Conservation (phyloP, 164 flowering plant species). For the Litsea cubeba region DNA sequence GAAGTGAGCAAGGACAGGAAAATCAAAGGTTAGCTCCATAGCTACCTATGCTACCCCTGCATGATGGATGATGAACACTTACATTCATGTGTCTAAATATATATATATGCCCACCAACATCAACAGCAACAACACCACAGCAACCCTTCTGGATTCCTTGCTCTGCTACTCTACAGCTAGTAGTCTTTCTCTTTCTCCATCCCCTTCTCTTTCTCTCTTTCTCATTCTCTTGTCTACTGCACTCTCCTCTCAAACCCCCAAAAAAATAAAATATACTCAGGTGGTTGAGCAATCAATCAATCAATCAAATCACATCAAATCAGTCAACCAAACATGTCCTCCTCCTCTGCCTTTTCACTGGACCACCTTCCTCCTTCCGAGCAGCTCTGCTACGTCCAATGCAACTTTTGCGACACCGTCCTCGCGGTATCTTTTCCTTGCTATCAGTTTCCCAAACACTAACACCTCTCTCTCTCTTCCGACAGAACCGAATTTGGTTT, state of each 20-base stretch:
- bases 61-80: too few relatives aligned
- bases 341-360: slow-evolving; percentile 66
- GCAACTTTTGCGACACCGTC: slow-evolving; percentile 89
- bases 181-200: too few relatives aligned
- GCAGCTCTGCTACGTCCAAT: slow-evolving; percentile 93
- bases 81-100: too few relatives aligned
- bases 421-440: slow-evolving; percentile 56
- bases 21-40: too few relatives aligned
- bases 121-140: neutral
- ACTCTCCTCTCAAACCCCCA: slow-evolving; percentile 2
- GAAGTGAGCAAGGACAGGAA: too few relatives aligned
- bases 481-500: too few relatives aligned
- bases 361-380: slow-evolving; percentile 83
- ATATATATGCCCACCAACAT: neutral
- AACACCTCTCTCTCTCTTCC: too few relatives aligned
- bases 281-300: slow-evolving; percentile 12
- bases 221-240: neutral
- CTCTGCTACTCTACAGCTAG: too few relatives aligned
- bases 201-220: too few relatives aligned
- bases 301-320: slow-evolving; percentile 22
- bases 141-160: too few relatives aligned
- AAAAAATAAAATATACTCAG: slow-evolving; percentile 20
- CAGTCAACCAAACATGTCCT: slow-evolving; percentile 49
- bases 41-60: too few relatives aligned
- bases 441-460: too few relatives aligned